These are phyloP conservation scores for Fusarium circinatum DNA, from an alignment of 2,329 filamentous ascomycete species.

Conservation along the genomic window DNA sequence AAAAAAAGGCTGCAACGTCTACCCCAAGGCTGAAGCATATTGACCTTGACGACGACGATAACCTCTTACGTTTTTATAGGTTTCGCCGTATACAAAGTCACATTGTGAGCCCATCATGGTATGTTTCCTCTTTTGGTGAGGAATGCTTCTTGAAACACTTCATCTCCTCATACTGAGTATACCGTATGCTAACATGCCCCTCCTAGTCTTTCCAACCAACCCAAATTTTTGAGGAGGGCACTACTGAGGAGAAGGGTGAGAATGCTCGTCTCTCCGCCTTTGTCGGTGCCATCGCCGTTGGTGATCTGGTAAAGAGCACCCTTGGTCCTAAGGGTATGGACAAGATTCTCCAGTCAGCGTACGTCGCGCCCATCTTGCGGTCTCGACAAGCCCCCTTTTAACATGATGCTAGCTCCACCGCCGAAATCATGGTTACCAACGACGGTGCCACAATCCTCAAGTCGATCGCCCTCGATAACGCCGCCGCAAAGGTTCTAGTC, in stretches of 20 bases:
- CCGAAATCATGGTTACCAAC: slow-evolving; percentile 98
- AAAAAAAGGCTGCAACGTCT: slow-evolving; percentile 46
- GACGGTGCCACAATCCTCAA: slow-evolving; percentile 99
- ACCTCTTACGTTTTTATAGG: slow-evolving; percentile 34
- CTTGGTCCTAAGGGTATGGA: slow-evolving; percentile 99
- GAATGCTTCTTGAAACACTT: background rate
- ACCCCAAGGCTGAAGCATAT: slow-evolving; percentile 46
- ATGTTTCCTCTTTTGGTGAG: slow-evolving; percentile 2
- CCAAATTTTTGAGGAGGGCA: slow-evolving; percentile 97
- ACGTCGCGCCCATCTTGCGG: slow-evolving; percentile 53
- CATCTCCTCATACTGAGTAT: background rate
- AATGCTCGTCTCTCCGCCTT: slow-evolving; percentile 99
- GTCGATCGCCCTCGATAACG: slow-evolving; percentile 97
- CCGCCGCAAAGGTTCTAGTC: slow-evolving; percentile 96
- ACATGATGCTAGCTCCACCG: slow-evolving; percentile 75
- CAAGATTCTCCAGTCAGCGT: slow-evolving; percentile 97
- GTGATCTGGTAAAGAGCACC: slow-evolving; percentile 96
- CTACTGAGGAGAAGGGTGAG: slow-evolving; percentile 97
- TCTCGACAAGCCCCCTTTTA: slow-evolving; percentile 31
- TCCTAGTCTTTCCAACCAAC: slow-evolving; percentile 80
- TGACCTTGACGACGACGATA: slow-evolving; percentile 41
- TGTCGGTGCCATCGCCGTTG: slow-evolving; percentile 96
- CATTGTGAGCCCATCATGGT: slow-evolving; percentile 42
- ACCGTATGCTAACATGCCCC: slow-evolving; percentile 43
- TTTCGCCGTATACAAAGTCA: slow-evolving; percentile 37